Conservation (phyloP, 768 basidiomycete genomes). For the Grammothele lineata region DNA sequence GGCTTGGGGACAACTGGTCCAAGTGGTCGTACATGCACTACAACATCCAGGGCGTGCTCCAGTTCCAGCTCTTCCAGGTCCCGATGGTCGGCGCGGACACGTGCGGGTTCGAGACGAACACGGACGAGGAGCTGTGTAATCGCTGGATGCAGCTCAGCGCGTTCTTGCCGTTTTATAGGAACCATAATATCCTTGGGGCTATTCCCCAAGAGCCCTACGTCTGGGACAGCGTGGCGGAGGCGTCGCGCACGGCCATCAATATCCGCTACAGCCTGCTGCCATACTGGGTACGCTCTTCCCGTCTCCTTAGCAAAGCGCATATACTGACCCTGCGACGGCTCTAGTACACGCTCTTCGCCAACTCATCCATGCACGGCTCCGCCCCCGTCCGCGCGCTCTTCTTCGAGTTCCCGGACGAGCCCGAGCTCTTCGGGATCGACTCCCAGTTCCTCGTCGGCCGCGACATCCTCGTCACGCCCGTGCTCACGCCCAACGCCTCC, state of each 20-base stretch:
- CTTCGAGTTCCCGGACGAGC: conserved; percentile 72
- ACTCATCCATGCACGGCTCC: conserved; percentile 57
- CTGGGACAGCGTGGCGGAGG: conserved; percentile 76
- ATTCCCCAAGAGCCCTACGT: conserved; percentile 73
- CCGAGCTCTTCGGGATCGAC: conserved; percentile 56
- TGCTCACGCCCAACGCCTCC: conserved; percentile 60
- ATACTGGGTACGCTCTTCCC: conserved; percentile 57
- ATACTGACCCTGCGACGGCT: background rate
- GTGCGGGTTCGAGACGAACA: conserved; percentile 64
- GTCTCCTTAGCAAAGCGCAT: too few relatives aligned
- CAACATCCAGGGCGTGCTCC: conserved; percentile 73
- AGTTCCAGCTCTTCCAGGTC: conserved; percentile 81
- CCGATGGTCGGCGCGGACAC: conserved; percentile 83
- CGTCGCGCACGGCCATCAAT: conserved; percentile 63
- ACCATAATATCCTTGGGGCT: conserved; percentile 64
- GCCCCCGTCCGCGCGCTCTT: conserved; percentile 73
- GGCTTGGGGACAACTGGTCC: conserved; percentile 77
- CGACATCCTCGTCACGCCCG: conserved; percentile 73
- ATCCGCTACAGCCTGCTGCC: conserved; percentile 68
- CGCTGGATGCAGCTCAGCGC: conserved; percentile 84
- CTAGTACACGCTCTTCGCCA: conserved; percentile 71
- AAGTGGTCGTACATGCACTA: conserved; percentile 69
- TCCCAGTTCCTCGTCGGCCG: conserved; percentile 68
- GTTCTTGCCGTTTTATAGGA: conserved; percentile 78
- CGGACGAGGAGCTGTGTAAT: conserved; percentile 76